phyloP scores from a whole-genome alignment of 176 grass and related monocot genomes.

The Oryza rufipogon region DNA sequence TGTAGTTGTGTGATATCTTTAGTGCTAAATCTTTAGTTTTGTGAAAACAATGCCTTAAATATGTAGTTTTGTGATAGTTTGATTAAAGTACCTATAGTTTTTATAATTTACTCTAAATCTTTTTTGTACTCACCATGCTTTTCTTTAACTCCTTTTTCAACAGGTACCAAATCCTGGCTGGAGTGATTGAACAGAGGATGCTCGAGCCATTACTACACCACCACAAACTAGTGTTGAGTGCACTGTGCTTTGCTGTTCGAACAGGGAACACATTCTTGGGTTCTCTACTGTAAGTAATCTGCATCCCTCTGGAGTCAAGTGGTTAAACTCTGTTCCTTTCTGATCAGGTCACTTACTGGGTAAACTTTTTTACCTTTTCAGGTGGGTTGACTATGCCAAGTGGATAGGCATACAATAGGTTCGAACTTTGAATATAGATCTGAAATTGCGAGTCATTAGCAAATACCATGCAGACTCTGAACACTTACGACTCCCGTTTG shows the following conservation, averaged over 20 bases:
- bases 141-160: slow-evolving; percentile 40
- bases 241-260: slow-evolving; percentile 90
- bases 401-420: slow-evolving; percentile 70
- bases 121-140: neutral
- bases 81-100: too few relatives aligned
- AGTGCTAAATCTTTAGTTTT: too few relatives aligned
- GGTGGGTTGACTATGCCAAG: slow-evolving; percentile 89
- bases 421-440: slow-evolving; percentile 6
- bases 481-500: neutral
- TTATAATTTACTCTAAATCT: too few relatives aligned
- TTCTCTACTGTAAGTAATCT: slow-evolving; percentile 80
- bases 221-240: slow-evolving; percentile 64
- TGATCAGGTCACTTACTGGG: slow-evolving; percentile 33
- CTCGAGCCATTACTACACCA: slow-evolving; percentile 87
- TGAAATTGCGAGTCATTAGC: slow-evolving; percentile 11
- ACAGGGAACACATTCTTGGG: slow-evolving; percentile 98
- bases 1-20: too few relatives aligned
- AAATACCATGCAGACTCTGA: neutral
- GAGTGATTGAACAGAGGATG: slow-evolving; percentile 94
- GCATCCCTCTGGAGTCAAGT: neutral
- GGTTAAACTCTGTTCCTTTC: slow-evolving; percentile 11
- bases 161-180: slow-evolving; percentile 89
- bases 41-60: too few relatives aligned
- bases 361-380: slow-evolving; percentile 56
- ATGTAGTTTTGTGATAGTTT: too few relatives aligned